Evolutionary conservation across 108 stramenopile genomes (phyloP).

Genomic region (Tribonema minus): DNA sequence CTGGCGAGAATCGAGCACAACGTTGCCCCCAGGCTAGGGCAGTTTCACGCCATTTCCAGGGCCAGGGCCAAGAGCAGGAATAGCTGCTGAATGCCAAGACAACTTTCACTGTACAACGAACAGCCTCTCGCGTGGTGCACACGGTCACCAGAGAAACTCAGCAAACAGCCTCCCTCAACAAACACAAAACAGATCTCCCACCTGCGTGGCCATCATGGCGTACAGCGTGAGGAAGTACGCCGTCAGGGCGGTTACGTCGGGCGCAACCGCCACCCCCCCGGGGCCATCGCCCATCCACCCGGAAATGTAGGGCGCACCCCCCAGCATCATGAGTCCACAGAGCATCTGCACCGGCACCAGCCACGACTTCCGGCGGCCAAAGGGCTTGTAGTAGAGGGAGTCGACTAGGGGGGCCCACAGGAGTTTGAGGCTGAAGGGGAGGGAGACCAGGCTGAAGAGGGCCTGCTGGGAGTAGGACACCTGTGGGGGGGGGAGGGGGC

Average conservation of each 20-base stretch:
- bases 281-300: conserved; percentile 43
- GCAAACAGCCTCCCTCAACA: no score
- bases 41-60: no score
- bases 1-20: no score
- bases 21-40: no score
- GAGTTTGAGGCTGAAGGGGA: conserved; percentile 95
- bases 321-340: conserved; percentile 69
- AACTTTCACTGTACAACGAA: no score
- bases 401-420: conserved; percentile 99
- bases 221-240: conserved; percentile 88
- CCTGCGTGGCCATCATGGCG: conserved; percentile 89
- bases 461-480: conserved; percentile 89
- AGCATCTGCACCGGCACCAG: conserved; percentile 89
- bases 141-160: no score
- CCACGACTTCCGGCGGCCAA: conserved; percentile 96
- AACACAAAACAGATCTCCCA: no score
- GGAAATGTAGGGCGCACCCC: conserved; percentile 34
- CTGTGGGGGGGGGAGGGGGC: conserved; percentile 7
- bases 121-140: no score
- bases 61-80: no score
- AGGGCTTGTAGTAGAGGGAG: conserved; percentile 71
- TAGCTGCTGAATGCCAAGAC: no score
- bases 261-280: no score
- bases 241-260: conserved; percentile 62
- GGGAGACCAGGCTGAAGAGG: conserved; percentile 83